phyloP scores from a whole-genome alignment of 2,329 filamentous ascomycete genomes.

The Ophiosphaerella narmari region DNA sequence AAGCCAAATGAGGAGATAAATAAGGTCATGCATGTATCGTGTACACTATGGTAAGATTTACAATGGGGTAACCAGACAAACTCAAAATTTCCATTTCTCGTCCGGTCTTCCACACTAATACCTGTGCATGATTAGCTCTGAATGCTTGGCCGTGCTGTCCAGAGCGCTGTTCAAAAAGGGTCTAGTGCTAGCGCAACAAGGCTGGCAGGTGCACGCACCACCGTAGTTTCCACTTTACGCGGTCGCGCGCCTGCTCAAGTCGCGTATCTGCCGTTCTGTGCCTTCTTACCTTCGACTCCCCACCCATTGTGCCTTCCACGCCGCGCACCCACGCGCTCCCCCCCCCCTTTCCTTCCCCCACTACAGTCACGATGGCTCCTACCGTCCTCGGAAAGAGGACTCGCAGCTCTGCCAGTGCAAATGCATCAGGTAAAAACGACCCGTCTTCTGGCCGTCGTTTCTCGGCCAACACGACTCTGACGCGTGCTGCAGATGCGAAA shows the following conservation, averaged over 20 bases:
- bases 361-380: conserved; percentile 32
- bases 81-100: too few species aligned
- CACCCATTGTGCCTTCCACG: conserved; percentile 21
- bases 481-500: conserved; percentile 29
- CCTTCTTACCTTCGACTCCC: conserved; percentile 18
- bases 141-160: neutral
- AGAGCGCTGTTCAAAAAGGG: too few species aligned
- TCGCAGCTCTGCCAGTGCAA: conserved; percentile 34
- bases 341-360: conserved; percentile 28
- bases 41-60: neutral
- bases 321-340: conserved; percentile 20
- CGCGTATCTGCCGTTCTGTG: conserved; percentile 15
- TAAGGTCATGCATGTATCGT: neutral
- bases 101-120: too few species aligned
- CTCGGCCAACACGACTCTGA: conserved; percentile 27
- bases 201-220: conserved; percentile 6
- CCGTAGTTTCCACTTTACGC: conserved; percentile 24
- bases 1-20: conserved; percentile 24
- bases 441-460: conserved; percentile 8
- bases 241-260: conserved; percentile 21
- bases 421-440: conserved; percentile 32
- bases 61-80: neutral
- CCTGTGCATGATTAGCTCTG: neutral
- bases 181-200: conserved; percentile 1
- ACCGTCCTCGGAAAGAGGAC: conserved; percentile 47